These are phyloP conservation scores for Oidiodendron maius DNA, from an alignment of 495 filamentous ascomycete genomes.

Conservation along the genomic window DNA sequence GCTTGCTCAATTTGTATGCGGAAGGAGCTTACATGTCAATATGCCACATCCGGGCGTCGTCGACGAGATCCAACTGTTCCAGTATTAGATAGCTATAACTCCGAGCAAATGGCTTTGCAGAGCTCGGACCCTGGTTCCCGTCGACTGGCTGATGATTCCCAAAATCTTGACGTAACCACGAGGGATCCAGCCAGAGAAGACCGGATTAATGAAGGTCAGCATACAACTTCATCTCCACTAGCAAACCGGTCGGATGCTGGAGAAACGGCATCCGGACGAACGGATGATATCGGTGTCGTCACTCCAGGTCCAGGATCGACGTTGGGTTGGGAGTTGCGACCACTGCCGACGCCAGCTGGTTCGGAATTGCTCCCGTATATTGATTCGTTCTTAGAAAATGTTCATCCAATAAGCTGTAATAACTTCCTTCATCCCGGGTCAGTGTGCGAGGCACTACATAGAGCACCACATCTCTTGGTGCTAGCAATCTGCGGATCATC, in stretches of 20 bases:
- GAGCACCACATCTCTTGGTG: background rate
- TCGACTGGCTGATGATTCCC: too few relatives aligned
- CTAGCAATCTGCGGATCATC: background rate
- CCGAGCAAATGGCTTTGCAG: too few relatives aligned
- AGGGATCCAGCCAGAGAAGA: background rate
- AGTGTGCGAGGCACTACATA: background rate
- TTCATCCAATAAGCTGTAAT: background rate
- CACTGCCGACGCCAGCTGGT: background rate
- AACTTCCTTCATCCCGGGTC: background rate
- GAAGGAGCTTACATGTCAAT: background rate
- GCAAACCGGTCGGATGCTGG: too few relatives aligned
- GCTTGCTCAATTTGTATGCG: background rate
- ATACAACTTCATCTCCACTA: too few relatives aligned
- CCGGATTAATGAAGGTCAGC: background rate
- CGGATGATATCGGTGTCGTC: background rate
- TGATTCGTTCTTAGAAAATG: background rate
- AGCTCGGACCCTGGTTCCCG: too few relatives aligned
- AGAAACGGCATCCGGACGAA: background rate
- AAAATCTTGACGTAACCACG: background rate
- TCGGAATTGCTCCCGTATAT: background rate
- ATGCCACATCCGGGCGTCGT: too few relatives aligned
- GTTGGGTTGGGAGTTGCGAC: too few relatives aligned
- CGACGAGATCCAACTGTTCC: too few relatives aligned
- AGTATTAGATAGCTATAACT: too few relatives aligned
- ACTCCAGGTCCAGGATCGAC: background rate